Conservation (phyloP, 257 asterid genomes). For the Forsythia viridissima region DNA sequence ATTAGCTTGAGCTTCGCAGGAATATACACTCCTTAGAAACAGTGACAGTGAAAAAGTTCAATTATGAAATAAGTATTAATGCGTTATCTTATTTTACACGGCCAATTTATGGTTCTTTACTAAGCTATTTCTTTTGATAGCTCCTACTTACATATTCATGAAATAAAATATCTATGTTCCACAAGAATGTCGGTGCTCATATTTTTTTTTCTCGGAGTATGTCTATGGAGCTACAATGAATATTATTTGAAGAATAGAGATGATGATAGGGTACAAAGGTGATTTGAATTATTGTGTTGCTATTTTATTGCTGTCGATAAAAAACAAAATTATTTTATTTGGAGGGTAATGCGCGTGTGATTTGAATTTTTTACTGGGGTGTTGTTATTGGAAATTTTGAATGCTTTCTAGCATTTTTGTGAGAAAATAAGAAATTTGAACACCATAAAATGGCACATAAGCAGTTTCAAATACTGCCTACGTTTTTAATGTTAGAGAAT, state of each 20-base stretch:
- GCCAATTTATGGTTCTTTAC: constrained; percentile 8
- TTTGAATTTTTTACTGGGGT: too few species aligned
- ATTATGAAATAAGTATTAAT: constrained; percentile 3
- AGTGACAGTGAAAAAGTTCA: constrained; percentile 6
- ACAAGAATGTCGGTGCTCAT: constrained; percentile 5
- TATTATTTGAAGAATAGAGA: constrained; percentile 16
- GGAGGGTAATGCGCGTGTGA: too few species aligned
- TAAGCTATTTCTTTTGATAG: not conserved
- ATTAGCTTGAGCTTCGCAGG: constrained; percentile 12
- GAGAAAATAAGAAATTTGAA: too few species aligned
- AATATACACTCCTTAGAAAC: constrained; percentile 5
- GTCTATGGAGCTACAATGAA: not conserved
- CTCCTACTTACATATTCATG: not conserved
- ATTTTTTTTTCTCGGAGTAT: constrained; percentile 8
- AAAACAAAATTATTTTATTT: too few species aligned
- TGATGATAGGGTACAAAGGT: not conserved
- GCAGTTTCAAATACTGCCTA: too few species aligned
- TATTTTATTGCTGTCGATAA: too few species aligned
- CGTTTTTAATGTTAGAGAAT: too few species aligned
- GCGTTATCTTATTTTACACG: constrained; percentile 11
- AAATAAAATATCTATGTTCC: not conserved
- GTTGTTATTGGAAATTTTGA: too few species aligned
- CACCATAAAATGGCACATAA: too few species aligned
- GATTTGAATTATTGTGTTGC: too few species aligned
- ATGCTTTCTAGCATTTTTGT: too few species aligned